Evolutionary conservation across 2,329 filamentous ascomycete species (phyloP), one percentile per base, ranked within the genome.

Genomic region (Scytalidium sp.): DNA sequence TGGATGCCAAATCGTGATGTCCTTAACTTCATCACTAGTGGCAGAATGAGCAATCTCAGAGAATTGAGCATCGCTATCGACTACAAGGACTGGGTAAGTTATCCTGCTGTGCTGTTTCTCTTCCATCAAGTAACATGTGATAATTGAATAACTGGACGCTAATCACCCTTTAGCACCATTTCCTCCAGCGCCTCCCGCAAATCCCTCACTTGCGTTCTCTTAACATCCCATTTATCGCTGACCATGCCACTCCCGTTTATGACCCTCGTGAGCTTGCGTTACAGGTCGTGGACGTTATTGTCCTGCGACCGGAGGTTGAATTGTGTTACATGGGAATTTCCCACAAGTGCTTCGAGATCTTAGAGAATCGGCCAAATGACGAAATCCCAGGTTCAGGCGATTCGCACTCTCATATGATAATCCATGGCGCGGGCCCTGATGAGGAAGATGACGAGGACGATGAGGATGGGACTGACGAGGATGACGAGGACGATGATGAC

Each of bases 341-440:
- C n/a, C 74, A 73, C 39, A 92, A 91, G 66, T 94, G 90, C 67
- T 94, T 88, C 61, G 89, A 94, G 65, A 87, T 94, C 25, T 69
- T 91, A 7, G 89, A 94, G 65, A 77, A 76, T 45, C 72, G 76
- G 43, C 70, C 70, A 2, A 74, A 71, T 11, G 75, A 79, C 41
- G 70, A 71, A 19, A 60, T 56, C 11, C 58, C 59, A 52, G 55
- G 55, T 20, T 51, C 55, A 3, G 52, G 44, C 22, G 61, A 63
- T 40, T 40, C 53, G 19, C 57, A 61, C 40, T 58, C 58, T 52
- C 63, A 53, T 45, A 54, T 53, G n/a, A 62, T 66, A 19, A 69
- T 65, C 41, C 65, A 67, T 5, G 67, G 64, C 11, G 66, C 67
- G 5, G 67, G 64, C n/a, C 64, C 62, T 13, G 52, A 54, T 56